A percentile compares a stretch with the other conserved stretches of the same genome.
Conservation (phyloP, 2,329 filamentous ascomycete species). For the Monosporascus sp. region DNA sequence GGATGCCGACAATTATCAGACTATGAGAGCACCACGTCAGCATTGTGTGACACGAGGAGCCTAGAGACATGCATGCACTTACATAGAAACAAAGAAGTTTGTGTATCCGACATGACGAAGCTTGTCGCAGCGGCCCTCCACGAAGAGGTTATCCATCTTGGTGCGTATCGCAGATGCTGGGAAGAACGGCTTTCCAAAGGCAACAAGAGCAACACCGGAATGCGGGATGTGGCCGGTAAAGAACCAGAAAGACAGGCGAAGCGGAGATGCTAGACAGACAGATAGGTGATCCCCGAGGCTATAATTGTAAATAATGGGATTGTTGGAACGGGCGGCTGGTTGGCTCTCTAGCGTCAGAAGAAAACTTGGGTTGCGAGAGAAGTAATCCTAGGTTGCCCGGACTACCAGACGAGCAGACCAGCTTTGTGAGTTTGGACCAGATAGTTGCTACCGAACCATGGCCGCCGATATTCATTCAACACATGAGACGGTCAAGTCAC, state of each 20-base stretch:
- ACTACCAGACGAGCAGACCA: too few species aligned
- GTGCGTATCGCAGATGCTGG: neutral
- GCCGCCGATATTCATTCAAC: conserved; percentile 3
- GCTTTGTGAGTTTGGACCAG: too few species aligned
- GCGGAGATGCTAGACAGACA: conserved; percentile 2
- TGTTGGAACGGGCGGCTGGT: neutral
- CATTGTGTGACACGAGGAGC: neutral
- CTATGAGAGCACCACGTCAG: conserved; percentile 30
- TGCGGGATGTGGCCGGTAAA: neutral
- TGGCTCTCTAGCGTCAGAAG: too few species aligned
- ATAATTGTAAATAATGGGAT: conserved; percentile 2
- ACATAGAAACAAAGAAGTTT: conserved; percentile 54
- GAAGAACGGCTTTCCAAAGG: neutral
- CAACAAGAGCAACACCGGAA: conserved; percentile 1
- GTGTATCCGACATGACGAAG: conserved; percentile 49
- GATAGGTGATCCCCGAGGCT: conserved; percentile 7
- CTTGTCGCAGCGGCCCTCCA: conserved; percentile 41
- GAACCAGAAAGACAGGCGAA: conserved; percentile 3
- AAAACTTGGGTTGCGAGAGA: too few species aligned
- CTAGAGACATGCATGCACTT: conserved; percentile 15
- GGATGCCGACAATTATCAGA: conserved; percentile 78
- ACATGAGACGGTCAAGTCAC: neutral
- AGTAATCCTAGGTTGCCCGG: too few species aligned
- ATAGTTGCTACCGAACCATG: conserved; percentile 13
- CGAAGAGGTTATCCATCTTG: conserved; percentile 28